Conservation (phyloP, 495 filamentous ascomycete species). For the Hypoxylon lienhwacheense region DNA sequence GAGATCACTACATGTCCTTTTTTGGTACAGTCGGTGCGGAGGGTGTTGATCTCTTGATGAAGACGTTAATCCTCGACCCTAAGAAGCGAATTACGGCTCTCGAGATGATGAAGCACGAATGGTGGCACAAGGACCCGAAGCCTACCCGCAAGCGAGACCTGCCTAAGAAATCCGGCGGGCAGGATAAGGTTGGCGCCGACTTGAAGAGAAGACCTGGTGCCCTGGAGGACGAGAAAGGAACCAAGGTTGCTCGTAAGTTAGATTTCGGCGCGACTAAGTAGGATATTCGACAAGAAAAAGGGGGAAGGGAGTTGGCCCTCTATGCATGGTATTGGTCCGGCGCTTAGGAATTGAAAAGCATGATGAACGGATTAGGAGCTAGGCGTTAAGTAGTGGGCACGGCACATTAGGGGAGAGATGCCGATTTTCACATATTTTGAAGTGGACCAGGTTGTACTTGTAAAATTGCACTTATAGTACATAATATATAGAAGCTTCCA, state of each 20-base stretch:
- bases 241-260: constrained; percentile 80
- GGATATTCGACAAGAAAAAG: constrained; percentile 9
- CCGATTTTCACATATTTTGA: constrained; percentile 3
- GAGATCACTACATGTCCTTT: constrained; percentile 66
- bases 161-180: constrained; percentile 64
- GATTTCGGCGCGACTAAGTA: constrained; percentile 72
- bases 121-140: constrained; percentile 82
- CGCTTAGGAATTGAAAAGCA: constrained; percentile 14
- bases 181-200: constrained; percentile 80
- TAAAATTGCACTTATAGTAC: constrained; percentile 27
- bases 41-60: constrained; percentile 84
- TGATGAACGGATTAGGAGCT: not conserved
- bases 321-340: constrained; percentile 4
- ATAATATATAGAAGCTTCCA: constrained; percentile 27
- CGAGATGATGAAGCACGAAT: constrained; percentile 76
- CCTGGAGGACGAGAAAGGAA: constrained; percentile 63
- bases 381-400: constrained; percentile 7
- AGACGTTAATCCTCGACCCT: constrained; percentile 84
- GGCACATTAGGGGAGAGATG: not conserved
- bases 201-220: constrained; percentile 78
- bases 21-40: constrained; percentile 78
- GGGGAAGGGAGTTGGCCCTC: too few relatives aligned
- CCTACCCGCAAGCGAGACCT: constrained; percentile 84
- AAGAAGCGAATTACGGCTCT: constrained; percentile 74
- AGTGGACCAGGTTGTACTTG: constrained; percentile 4